Base-by-base conservation (phyloP, 2,329 filamentous ascomycete species). In the Fusarium fujikuroi region DNA sequence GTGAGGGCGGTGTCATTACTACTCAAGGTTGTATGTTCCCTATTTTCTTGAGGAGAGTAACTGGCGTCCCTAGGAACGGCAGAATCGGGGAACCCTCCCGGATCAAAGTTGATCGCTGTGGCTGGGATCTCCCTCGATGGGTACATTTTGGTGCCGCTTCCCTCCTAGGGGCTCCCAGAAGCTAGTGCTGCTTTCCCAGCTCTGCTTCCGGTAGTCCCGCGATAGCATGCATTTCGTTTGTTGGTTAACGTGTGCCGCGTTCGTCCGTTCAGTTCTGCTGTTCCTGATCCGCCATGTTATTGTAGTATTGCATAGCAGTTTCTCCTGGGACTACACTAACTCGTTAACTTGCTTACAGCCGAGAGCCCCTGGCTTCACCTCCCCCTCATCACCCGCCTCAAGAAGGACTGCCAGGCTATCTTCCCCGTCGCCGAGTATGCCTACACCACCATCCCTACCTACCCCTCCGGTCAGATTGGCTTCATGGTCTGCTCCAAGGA, bases 401-500 rank as follows among this genome's bases (percentile, higher is more conserved):
- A 97, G 91, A 95, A 97, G 89, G 90, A 95, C 81, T 98, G 95
- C 92, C 92, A 92, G 84, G 92, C 96, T 84, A 93, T 99, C 84
- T 99, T 99, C 92, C 95, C 96, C 75, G 93, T 94, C 73, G 96
- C 93, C 83, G 96, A 99, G 87, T 99, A 98, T 87, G 96, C 93
- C 79, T 99, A 98, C 90, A 98, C 95, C 81, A 98, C 95, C 80
- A 99, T 99, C 84, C 96, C 96, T 68, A 99, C 96, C 82, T 99
- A 99, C 89, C 96, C 96, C 76, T 97, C 94, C 64, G 96, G 96
- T 82, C 96, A 99, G 88, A 99, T 99, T 81, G 96, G 96, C 82
- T 99, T 99, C 92, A 98, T 99, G 95, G 94, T 99, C 82, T 98
- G 96, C 92, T 93, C 89, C 92, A 98, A 99, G 91, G 95, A 98